Base-by-base conservation (phyloP, 805 yeast species). In the Vanderwaltozyma verrucispora region DNA sequence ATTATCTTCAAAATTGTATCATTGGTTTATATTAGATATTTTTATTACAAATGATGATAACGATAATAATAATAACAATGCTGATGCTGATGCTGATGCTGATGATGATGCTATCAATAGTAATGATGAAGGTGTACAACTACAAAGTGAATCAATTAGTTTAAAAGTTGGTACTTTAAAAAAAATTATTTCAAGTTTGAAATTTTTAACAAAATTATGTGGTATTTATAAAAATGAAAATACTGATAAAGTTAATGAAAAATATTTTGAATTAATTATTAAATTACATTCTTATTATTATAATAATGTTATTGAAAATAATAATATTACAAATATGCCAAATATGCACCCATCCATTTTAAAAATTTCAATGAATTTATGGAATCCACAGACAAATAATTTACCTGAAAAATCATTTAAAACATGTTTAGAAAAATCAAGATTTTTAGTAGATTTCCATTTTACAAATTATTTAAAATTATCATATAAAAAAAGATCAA, bases 391-490 rank as follows among this genome's bases (percentile, higher is more conserved):
- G 20, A 48, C 56, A n/a, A 38, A 26, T 13, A 39, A 46, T 31
- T 39, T 55, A 28, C 40, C 49, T 7, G 50, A 49, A 19, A 54
- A 49, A 30, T 46, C 42, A 32, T 57, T 57, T 40, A 53, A 49
- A 37, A 48, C 56, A 1, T 35, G 53, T 18, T 38, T 50, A 18
- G 61, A 57, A 28, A 54, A 50, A 35, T 38, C 49, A 32, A 43
- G 55, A 23, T 55, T 57, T 32, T 39, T 58, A 17, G 48, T 51
- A 9, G 63, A 58, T 33, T 58, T 51, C 43, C 60, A 55, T 19
- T 42, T 54, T 21, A 42, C 53, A n/a, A 43, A 43, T 25, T 50
- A 46, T 34, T 39, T 49, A 28, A 50, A 46, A 29, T 34, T 56
- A 32, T 37, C 47, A 10, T 55, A 47, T 32, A 41, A 37, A 21